Evolutionary conservation across 495 filamentous ascomycete genomes (phyloP).

Genomic region (Trichoderma gamsii): DNA sequence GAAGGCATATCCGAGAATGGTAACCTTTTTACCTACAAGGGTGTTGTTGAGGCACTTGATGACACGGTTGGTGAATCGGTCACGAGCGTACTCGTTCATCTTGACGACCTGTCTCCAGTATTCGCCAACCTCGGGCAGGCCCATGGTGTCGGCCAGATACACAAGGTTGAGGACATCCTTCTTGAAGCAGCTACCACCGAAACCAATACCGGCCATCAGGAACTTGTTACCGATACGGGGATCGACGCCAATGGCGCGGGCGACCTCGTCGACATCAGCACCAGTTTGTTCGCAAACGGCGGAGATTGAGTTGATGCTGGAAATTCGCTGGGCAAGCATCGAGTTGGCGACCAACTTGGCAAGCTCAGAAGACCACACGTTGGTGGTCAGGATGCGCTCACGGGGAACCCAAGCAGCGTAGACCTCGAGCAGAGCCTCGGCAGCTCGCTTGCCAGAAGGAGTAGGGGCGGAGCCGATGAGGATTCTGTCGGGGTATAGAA

Average conservation of each 20-base stretch:
- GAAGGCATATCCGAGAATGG: slow-evolving; percentile 72
- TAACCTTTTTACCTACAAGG: slow-evolving; percentile 63
- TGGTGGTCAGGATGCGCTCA: slow-evolving; percentile 61
- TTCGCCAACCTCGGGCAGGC: slow-evolving; percentile 64
- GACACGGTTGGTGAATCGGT: slow-evolving; percentile 58
- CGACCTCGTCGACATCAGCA: slow-evolving; percentile 68
- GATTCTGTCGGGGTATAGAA: slow-evolving; percentile 68
- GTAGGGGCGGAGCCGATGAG: slow-evolving; percentile 66
- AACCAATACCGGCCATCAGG: slow-evolving; percentile 71
- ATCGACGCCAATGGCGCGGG: slow-evolving; percentile 64
- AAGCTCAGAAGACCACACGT: slow-evolving; percentile 75
- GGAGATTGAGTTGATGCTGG: slow-evolving; percentile 74
- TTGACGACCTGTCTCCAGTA: slow-evolving; percentile 70
- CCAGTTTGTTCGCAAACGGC: slow-evolving; percentile 76
- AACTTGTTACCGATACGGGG: slow-evolving; percentile 65
- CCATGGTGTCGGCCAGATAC: slow-evolving; percentile 65
- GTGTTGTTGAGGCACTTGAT: slow-evolving; percentile 63
- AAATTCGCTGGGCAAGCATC: slow-evolving; percentile 77
- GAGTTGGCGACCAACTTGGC: slow-evolving; percentile 77
- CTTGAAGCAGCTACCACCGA: slow-evolving; percentile 78
- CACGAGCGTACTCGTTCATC: slow-evolving; percentile 73
- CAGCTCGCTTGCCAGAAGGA: slow-evolving; percentile 52
- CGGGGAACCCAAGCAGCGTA: slow-evolving; percentile 69
- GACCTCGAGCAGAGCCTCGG: slow-evolving; percentile 53
- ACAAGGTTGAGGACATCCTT: slow-evolving; percentile 75